phyloP scores from a whole-genome alignment of 345 rosid species.

The Noccaea bulbosa region DNA sequence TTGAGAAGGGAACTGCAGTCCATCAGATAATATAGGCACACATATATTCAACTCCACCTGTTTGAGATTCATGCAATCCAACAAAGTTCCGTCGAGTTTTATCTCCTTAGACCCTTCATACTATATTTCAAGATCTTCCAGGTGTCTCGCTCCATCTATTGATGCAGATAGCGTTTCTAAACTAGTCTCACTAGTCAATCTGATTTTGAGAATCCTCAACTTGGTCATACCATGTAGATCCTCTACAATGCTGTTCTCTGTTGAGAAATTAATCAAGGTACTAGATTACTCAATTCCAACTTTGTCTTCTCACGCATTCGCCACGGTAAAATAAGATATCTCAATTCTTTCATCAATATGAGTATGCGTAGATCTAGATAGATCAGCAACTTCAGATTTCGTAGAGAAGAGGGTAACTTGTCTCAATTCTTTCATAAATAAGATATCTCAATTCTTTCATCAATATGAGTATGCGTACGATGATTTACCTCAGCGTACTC shows the following conservation, averaged over 20 bases:
- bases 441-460: too few species aligned
- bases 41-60: too few species aligned
- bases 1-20: slow-evolving; percentile 42
- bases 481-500: neutral
- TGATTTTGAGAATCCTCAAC: neutral
- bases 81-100: too few species aligned
- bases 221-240: neutral
- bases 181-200: neutral
- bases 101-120: too few species aligned
- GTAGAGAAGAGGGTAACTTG: slow-evolving; percentile 35
- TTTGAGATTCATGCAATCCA: too few species aligned
- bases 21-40: too few species aligned
- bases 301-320: neutral
- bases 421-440: too few species aligned
- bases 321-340: neutral
- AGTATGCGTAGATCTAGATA: neutral
- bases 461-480: too few species aligned
- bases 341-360: neutral
- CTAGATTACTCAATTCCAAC: neutral
- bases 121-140: too few species aligned
- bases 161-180: neutral
- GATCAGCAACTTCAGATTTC: slow-evolving; percentile 11
- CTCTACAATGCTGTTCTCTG: neutral
- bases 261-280: neutral
- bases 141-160: neutral